Base-by-base conservation (phyloP, 345 rosid species). In the Conringia planisiliqua region DNA sequence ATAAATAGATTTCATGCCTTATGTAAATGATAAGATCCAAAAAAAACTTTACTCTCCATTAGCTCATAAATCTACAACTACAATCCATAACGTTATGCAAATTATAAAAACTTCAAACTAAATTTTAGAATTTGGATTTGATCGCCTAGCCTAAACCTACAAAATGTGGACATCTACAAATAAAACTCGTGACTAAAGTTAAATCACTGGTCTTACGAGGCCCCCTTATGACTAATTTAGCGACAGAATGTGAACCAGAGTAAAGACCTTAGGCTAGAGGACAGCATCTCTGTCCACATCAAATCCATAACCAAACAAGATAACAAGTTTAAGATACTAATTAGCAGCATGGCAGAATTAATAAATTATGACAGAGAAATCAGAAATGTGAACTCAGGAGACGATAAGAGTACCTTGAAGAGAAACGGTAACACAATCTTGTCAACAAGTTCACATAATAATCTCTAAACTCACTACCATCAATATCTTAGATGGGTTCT, bases 281-380 rank as follows among this genome's bases (percentile, higher is more conserved):
- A 60, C 79, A 61, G 5, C 27, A 52, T n/a, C 69, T 48, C 20
- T 10, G 63, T 7, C 42, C 55, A 40, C 18, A 57, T 56, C 65
- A 62, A 52, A 76, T 68, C 69, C 56, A 68, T 40, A 68, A 75
- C 33, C 64, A 69, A 56, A 40, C 50, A 76, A 62, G 32, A 61
- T 75, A 16, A 40, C 48, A 44, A 7, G 29, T 16, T 22, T 40
- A 18, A 8, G n/a, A 24, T 47, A 3, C 35, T 66, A 57, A 43
- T 64, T 62, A 67, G 4, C 29, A 50, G 52, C 46, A 54, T 58
- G 67, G 54, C 78, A 66, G 17, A 67, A 38, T 38, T 38, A n/a
- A 68, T 48, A 18, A 26, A 14, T 9, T 57, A 58, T 27, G 68
- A 68, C n/a, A 74, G 6, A 54, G 16, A 26, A 26, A 68, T 18